Evolutionary conservation across 2,329 filamentous ascomycete species (phyloP).

Genomic region (Penicillium sp.): DNA sequence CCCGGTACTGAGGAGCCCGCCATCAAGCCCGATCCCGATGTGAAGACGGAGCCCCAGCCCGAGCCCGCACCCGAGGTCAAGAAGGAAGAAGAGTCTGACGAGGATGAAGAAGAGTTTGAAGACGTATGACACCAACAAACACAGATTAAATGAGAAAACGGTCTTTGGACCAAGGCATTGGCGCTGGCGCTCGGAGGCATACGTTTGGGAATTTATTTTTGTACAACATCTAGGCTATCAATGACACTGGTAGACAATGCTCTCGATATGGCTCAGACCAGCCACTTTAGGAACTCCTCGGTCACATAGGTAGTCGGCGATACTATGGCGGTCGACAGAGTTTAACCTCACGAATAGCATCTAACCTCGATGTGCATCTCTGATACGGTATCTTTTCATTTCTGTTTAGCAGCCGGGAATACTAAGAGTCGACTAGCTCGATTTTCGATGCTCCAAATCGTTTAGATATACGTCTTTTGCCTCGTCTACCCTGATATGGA

Average conservation of each 20-base stretch:
- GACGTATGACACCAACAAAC: slow-evolving; percentile 31
- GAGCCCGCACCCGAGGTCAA: neutral
- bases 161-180: slow-evolving; percentile 1
- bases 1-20: slow-evolving; percentile 1
- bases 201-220: neutral
- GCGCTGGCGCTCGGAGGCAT: slow-evolving; percentile 21
- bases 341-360: too few species aligned
- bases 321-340: too few species aligned
- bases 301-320: too few species aligned
- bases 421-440: too few species aligned
- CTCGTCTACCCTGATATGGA: too few species aligned
- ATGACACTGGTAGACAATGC: neutral
- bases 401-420: too few species aligned
- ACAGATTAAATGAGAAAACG: neutral
- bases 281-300: too few species aligned
- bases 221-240: neutral
- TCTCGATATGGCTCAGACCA: neutral
- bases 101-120: slow-evolving; percentile 45
- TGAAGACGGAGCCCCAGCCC: slow-evolving; percentile 4
- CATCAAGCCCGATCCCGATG: neutral
- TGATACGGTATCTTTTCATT: too few species aligned
- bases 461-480: too few species aligned
- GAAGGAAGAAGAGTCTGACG: slow-evolving; percentile 37
- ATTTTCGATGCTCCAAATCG: too few species aligned
- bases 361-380: too few species aligned